Evolutionary conservation across 805 yeast species (phyloP).

Genomic region (Ogataea chonburiensis): DNA sequence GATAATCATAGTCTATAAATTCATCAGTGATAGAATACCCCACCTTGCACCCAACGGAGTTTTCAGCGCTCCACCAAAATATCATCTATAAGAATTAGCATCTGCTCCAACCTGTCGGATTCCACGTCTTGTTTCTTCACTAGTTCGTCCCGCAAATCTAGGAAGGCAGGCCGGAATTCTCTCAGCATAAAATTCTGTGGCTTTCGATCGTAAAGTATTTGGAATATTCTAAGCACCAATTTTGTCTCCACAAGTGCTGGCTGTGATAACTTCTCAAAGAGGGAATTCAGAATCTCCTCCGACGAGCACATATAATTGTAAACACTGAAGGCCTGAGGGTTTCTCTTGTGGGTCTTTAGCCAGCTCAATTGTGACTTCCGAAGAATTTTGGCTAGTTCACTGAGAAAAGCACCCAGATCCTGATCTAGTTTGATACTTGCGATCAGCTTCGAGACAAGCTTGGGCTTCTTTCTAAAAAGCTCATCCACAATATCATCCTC

Average conservation of each 20-base stretch:
- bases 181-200: constrained; percentile 15
- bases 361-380: constrained; percentile 8
- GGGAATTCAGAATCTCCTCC: constrained; percentile 17
- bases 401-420: constrained; percentile 14
- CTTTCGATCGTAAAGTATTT: constrained; percentile 13
- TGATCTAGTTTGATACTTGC: constrained; percentile 13
- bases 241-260: constrained; percentile 17
- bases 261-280: constrained; percentile 13
- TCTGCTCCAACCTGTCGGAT: background rate
- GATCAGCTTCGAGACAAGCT: constrained; percentile 14
- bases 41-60: background rate
- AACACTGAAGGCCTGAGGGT: constrained; percentile 11
- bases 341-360: constrained; percentile 7
- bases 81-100: constrained; percentile 6
- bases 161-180: constrained; percentile 18
- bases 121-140: background rate
- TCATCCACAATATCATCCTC: constrained; percentile 20
- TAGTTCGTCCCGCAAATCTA: constrained; percentile 13
- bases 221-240: constrained; percentile 14
- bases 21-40: background rate
- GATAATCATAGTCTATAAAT: background rate
- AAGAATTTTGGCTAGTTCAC: constrained; percentile 11
- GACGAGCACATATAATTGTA: constrained; percentile 21
- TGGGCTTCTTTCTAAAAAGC: constrained; percentile 14
- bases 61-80: constrained; percentile 8